Percentiles rank a stretch among this genome's conserved stretches.
Evolutionary conservation across 495 filamentous ascomycete species (phyloP).

Genomic region (Xylaria sp.): DNA sequence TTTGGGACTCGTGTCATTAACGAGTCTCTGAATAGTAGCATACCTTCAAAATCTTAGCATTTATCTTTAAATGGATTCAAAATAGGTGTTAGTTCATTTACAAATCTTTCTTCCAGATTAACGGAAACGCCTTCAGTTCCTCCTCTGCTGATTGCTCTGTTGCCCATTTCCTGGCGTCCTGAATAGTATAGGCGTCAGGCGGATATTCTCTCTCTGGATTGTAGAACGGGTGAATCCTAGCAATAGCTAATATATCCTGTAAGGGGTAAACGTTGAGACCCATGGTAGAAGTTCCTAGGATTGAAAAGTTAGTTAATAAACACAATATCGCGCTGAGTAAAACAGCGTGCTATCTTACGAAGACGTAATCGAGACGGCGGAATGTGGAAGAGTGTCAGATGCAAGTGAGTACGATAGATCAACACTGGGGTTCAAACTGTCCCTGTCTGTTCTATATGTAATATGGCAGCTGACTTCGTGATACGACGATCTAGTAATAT

Average conservation of each 20-base stretch:
- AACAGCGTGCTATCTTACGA: neutral
- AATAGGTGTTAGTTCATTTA: neutral
- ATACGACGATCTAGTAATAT: neutral
- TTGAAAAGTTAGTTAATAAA: neutral
- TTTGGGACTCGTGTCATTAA: conserved; percentile 30
- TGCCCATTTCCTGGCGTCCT: neutral
- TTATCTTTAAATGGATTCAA: neutral
- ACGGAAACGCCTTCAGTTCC: neutral
- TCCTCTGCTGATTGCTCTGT: neutral
- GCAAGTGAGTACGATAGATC: neutral
- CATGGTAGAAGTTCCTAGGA: conserved; percentile 5
- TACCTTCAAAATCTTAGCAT: conserved; percentile 29
- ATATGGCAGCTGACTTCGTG: neutral
- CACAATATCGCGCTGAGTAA: neutral
- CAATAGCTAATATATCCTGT: conserved; percentile 38
- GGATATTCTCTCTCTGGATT: conserved; percentile 28
- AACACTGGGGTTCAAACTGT: neutral
- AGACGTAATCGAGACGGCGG: neutral
- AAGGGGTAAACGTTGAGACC: neutral
- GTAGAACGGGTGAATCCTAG: conserved; percentile 45
- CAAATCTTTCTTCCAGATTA: conserved; percentile 20
- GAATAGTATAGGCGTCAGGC: conserved; percentile 25
- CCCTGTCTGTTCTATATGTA: neutral
- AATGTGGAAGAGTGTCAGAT: neutral
- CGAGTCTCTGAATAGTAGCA: conserved; percentile 33